Evolutionary conservation across 805 yeast genomes (phyloP), one percentile per base, ranked within the genome.

Genomic region (Suhomyces sp.): DNA sequence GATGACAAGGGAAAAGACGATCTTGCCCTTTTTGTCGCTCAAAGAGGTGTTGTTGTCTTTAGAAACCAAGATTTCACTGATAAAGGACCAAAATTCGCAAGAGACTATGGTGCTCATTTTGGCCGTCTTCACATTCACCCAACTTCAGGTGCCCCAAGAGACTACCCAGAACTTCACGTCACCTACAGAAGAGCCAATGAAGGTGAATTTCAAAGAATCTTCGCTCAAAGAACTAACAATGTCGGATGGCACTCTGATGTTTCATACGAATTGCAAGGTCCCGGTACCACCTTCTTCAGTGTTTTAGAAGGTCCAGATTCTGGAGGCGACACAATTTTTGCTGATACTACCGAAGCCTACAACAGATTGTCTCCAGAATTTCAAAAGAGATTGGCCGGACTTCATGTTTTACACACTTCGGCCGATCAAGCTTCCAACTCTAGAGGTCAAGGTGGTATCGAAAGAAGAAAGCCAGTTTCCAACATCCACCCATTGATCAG

Each of bases 51-150:
- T 41, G 84, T 82, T 33, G 79, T 82, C 4, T 83, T 85, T 65
- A 76, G 86, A 61, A 77, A 82, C 53, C 89, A 85, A 67, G 89
- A 87, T 64, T 78, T 87, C 55, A 80, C 82, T 45, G 35, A 47
- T 9, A 65, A 69, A 24, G 82, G 85, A 5, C 80, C 83, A 3
- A 72, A 69, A 25, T 77, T 75, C 57, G 78, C 67, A 25, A 79
- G 72, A 22, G 73, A 85, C 39, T 84, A 75, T 68, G 89, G 87
- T 46, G 69, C 67, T 44, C 80, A 86, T 63, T 87, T 83, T 63
- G 92, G 93, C 31, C 83, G 84, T 33, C 75, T 83, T 53, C 91
- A 87, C 66, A 77, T 85, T 53, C 92, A 87, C 63, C 89, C 89
- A 45, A 83, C 88, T 10, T 81, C 87, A 9, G 90, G 91, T 20